Evolutionary conservation across 768 basidiomycete species (phyloP), one percentile per base, ranked within the genome.

Genomic region (Tricholoma flavovirens): DNA sequence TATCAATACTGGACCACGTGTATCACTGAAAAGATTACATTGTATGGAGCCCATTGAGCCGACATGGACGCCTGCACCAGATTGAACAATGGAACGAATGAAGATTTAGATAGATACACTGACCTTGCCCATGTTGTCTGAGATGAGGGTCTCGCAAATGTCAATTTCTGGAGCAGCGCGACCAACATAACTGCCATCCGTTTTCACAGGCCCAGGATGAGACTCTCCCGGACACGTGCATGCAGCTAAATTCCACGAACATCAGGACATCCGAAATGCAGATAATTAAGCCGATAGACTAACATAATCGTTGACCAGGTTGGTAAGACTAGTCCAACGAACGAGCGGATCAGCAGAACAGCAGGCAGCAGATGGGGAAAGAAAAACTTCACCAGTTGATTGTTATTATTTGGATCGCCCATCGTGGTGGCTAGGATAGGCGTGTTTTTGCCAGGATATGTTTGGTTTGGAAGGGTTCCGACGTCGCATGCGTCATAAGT

Each of bases 401-500:
- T 73, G 55, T 74, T 70, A 58, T 82, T 69, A 5, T 49, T 64
- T 0, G 75, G 73, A 54, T 80, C 78, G 12, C 78, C 78, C 3
- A 74, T 68, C 38, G 67, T 59, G 46, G 57, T 77, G 5, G 82
- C 77, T 21, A 77, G 76, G 3, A 73, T 58, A 14, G 87, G 88
- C 2, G 43, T 79, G 17, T 60, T 55, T 14, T 69, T 72, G 8
- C 82, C 87, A 49, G 86, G 82, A 60, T 83, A 68, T 7, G 87
- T 81, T 68, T 95, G 93, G 69, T 93, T 93, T 3, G 81, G 74
- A 5, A 88, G 71, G 1, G 90, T 93, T 3, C 91, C 91, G 11
- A 90, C 79, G 66, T 93, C 91, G 66, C 91, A 92, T 2, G 82
- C 67, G 53, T 87, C 83, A 61, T 87, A 87, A 11, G 80, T 77